Percentiles rank a stretch among this genome's conserved stretches.
phyloP scores from a whole-genome alignment of 2,329 filamentous ascomycete genomes.

The Nannizziopsis arthrosporioides region DNA sequence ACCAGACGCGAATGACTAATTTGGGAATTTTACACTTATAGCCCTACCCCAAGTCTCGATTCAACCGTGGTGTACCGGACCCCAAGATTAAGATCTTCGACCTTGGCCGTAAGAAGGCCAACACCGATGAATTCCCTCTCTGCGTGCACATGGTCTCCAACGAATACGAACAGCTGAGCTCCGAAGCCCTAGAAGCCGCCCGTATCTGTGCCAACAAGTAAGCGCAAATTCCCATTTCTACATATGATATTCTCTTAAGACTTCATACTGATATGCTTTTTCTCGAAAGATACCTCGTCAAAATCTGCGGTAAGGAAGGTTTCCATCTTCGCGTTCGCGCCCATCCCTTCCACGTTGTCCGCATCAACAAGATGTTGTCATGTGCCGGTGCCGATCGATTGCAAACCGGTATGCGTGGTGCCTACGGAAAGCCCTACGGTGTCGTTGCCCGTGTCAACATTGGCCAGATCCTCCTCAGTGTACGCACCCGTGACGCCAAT shows the following conservation, averaged over 20 bases:
- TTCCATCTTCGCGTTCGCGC: constrained; percentile 66
- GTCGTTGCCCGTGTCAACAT: constrained; percentile 99
- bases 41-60: constrained; percentile 99
- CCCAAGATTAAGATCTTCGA: constrained; percentile 92
- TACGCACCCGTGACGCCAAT: constrained; percentile 93
- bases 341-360: constrained; percentile 99
- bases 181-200: constrained; percentile 97
- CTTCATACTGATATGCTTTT: neutral
- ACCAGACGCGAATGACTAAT: neutral
- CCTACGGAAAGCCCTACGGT: constrained; percentile 99
- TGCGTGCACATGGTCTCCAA: constrained; percentile 99
- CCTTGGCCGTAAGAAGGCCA: constrained; percentile 95
- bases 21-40: constrained; percentile 26
- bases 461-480: constrained; percentile 94
- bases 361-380: constrained; percentile 99
- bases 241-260: neutral
- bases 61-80: constrained; percentile 96
- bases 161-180: constrained; percentile 99
- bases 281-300: constrained; percentile 50
- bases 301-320: constrained; percentile 58
- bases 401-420: constrained; percentile 99
- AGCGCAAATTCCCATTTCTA: constrained; percentile 18
- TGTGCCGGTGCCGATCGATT: constrained; percentile 99
- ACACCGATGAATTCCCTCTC: constrained; percentile 98
- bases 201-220: constrained; percentile 99